Evolutionary conservation across 2,329 filamentous ascomycete species (phyloP), one percentile per base, ranked within the genome.

Genomic region (Exophiala spinifera): DNA sequence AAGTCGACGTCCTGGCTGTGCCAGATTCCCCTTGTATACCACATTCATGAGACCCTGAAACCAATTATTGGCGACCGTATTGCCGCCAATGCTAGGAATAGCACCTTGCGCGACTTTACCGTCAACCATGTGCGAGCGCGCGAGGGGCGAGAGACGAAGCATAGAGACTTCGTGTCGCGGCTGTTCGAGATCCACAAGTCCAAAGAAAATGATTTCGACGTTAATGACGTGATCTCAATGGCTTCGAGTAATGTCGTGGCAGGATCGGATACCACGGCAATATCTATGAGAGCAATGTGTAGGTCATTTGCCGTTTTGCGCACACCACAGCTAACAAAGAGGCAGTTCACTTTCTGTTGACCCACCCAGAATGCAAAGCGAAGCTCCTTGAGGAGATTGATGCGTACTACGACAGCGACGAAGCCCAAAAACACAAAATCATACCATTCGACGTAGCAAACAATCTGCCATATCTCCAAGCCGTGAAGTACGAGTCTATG

Each of bases 1-100:
- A 49, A 55, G 1, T 73, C 67, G 5, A 69, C 67, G 6, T 48
- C 66, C 10, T 74, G 69, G 70, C 61, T 74, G 5, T 71, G 72
- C 5, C 70, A 74, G 25, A 55, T 72, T 1, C 70, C 72, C 1
- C 69, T 63, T 50, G 49, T 67, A 1, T 73, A 68, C 53, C 66
- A 66, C 62, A 48, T 68, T 1, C 66, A 74, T 54, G 67, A 73
- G 53, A 56, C 62, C 15, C 61, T 72, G 5, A 63, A 61, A 46
- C 70, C 70, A 0, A 53, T 67, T n/a, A 65, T 73, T 36, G 71
- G 71, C 1, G 74, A 70, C 51, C 63, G 65, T 21, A 65, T 74
- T 0, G 67, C 62, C 1, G 59, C 72, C 20, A 68, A 63, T 25
- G 66, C 62, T 3, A 66, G 70, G 8, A 67, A 74, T 31, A 65